Conservation (phyloP, 2,329 filamentous ascomycete genomes). For the Orbilia blumenaviensis region DNA sequence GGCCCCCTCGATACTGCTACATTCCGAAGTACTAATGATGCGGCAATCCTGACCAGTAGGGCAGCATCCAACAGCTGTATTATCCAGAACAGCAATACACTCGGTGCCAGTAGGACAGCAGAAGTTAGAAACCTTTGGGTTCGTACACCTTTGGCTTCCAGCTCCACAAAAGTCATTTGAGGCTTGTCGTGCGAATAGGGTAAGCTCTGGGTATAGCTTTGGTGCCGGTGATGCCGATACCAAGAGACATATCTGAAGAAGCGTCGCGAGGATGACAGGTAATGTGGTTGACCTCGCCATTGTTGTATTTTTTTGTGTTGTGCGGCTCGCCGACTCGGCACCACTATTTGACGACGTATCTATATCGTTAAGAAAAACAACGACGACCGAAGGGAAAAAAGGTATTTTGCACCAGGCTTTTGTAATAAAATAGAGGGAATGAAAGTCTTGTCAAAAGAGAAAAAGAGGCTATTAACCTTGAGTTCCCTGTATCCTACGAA, state of each 20-base stretch:
- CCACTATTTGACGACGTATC: no score
- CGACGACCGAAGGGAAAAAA: background rate
- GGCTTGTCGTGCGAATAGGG: conserved; percentile 35
- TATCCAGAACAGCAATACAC: conserved; percentile 38
- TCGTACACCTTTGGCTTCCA: conserved; percentile 41
- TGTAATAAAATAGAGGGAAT: background rate
- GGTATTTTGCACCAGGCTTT: background rate
- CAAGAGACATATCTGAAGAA: conserved; percentile 25
- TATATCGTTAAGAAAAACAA: background rate
- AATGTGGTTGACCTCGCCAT: conserved; percentile 2
- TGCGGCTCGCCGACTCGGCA: background rate
- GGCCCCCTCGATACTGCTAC: conserved; percentile 1
- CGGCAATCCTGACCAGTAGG: conserved; percentile 49
- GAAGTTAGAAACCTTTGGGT: conserved; percentile 45
- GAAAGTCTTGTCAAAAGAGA: background rate
- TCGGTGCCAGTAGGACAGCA: conserved; percentile 49
- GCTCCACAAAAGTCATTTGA: conserved; percentile 35
- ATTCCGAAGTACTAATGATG: conserved; percentile 29
- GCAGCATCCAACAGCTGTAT: conserved; percentile 48
- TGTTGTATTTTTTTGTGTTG: conserved; percentile 51
- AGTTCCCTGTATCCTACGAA: conserved; percentile 20
- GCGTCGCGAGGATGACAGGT: background rate
- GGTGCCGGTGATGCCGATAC: conserved; percentile 37
- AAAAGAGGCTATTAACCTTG: background rate
- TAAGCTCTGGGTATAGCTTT: conserved; percentile 37